A percentile compares a stretch with the other conserved stretches of the same genome.
These are phyloP conservation scores for Physcomitrium patens DNA, from an alignment of 225 moss, liverwort and hornwort genomes.

Conservation along the genomic window DNA sequence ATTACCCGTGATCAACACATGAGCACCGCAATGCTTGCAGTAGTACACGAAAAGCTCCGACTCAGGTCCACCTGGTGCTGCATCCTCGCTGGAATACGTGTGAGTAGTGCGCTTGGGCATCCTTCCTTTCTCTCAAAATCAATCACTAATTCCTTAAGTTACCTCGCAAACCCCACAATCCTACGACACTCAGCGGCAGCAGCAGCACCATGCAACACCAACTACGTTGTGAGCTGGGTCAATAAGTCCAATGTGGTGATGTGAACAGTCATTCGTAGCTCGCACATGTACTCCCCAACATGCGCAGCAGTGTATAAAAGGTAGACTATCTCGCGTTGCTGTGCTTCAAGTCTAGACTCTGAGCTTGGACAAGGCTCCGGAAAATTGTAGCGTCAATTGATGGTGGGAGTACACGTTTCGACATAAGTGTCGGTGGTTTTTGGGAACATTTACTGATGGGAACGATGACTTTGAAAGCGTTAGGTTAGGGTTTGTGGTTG, in stretches of 20 bases:
- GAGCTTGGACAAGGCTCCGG: too few relatives aligned
- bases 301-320: background rate
- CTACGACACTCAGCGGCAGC: background rate
- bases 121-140: conserved; percentile 9
- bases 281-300: background rate
- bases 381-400: background rate
- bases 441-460: conserved; percentile 9
- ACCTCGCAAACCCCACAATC: background rate
- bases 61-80: conserved; percentile 73
- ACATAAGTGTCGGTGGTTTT: background rate
- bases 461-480: background rate
- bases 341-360: background rate
- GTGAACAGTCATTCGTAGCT: background rate
- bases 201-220: background rate
- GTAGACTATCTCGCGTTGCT: background rate
- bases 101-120: conserved; percentile 83
- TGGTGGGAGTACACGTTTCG: background rate
- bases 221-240: background rate
- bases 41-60: conserved; percentile 79
- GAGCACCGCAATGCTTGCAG: conserved; percentile 80
- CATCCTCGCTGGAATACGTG: conserved; percentile 81
- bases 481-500: background rate
- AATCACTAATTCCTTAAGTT: background rate
- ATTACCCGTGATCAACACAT: conserved; percentile 74
- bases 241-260: background rate